These are phyloP conservation scores for Neodidymelliopsis sp. DNA, from an alignment of 2,329 filamentous ascomycete species.

Conservation along the genomic window DNA sequence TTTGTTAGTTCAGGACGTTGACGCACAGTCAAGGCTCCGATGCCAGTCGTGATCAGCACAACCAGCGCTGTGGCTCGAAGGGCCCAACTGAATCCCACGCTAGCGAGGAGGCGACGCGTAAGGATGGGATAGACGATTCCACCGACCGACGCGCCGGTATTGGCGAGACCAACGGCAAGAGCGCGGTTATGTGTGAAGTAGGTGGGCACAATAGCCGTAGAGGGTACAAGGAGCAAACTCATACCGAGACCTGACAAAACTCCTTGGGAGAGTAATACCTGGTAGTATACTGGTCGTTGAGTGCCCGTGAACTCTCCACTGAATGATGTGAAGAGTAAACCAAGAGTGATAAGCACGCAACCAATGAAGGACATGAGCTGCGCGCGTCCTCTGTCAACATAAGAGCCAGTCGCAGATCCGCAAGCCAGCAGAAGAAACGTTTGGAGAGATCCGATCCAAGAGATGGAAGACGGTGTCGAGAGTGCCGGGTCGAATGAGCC, in stretches of 20 bases:
- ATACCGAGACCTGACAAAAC: conserved; percentile 23
- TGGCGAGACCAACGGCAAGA: conserved; percentile 59
- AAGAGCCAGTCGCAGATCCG: conserved; percentile 22
- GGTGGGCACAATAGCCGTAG: conserved; percentile 21
- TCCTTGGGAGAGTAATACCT: conserved; percentile 41
- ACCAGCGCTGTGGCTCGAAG: conserved; percentile 68
- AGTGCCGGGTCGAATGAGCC: conserved; percentile 21
- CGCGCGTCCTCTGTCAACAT: conserved; percentile 23
- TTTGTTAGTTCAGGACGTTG: conserved; percentile 18
- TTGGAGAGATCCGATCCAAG: conserved; percentile 57
- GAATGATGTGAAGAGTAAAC: conserved; percentile 59
- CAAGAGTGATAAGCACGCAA: conserved; percentile 50
- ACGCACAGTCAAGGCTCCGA: conserved; percentile 51
- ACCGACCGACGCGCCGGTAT: conserved; percentile 53
- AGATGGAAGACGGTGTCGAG: conserved; percentile 51
- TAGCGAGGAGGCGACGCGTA: conserved; percentile 61
- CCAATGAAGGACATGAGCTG: conserved; percentile 34
- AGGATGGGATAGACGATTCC: conserved; percentile 59
- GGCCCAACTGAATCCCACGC: conserved; percentile 67
- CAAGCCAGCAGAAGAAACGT: conserved; percentile 20
- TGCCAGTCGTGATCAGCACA: conserved; percentile 55
- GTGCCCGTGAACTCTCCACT: conserved; percentile 42
- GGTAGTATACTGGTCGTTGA: conserved; percentile 51
- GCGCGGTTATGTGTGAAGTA: conserved; percentile 60
- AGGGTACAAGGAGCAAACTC: conserved; percentile 26